phyloP scores from a whole-genome alignment of 495 filamentous ascomycete genomes.

The Penicillium taxi region DNA sequence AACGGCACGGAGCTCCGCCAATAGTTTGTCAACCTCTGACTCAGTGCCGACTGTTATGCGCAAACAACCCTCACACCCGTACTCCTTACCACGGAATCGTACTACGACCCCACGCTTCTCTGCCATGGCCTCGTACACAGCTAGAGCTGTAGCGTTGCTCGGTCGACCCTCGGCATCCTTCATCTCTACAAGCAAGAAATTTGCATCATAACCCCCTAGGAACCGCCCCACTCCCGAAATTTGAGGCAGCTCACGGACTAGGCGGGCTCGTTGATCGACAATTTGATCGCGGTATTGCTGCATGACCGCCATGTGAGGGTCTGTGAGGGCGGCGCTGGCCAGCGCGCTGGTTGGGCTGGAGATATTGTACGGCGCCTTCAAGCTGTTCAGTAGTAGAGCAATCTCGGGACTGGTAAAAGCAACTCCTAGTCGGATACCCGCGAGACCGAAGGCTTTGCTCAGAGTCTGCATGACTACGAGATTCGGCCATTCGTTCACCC shows the following conservation, averaged over 20 bases:
- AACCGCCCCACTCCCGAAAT: constrained; percentile 75
- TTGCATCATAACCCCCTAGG: constrained; percentile 69
- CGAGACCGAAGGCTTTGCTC: constrained; percentile 91
- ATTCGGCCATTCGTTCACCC: constrained; percentile 90
- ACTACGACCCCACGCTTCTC: constrained; percentile 88
- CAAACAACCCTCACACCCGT: constrained; percentile 80
- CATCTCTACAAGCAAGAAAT: constrained; percentile 88
- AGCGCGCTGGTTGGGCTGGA: constrained; percentile 77
- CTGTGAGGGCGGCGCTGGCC: constrained; percentile 61
- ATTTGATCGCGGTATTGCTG: constrained; percentile 55
- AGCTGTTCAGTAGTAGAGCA: constrained; percentile 67
- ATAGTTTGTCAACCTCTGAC: constrained; percentile 67
- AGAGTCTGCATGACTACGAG: constrained; percentile 96
- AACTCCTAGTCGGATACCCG: constrained; percentile 74
- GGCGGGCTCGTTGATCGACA: constrained; percentile 63
- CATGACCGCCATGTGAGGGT: constrained; percentile 64
- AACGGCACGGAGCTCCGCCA: constrained; percentile 57
- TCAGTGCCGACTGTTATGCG: constrained; percentile 90
- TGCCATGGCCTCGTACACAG: constrained; percentile 74
- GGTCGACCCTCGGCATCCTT: constrained; percentile 61
- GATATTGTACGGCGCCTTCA: constrained; percentile 96
- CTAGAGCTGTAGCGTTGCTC: constrained; percentile 67
- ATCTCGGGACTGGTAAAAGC: constrained; percentile 65
- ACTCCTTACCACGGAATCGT: constrained; percentile 84
- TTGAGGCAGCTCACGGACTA: constrained; percentile 64